These are phyloP conservation scores for Suillus subluteus DNA, from an alignment of 768 basidiomycete species.

Conservation along the genomic window DNA sequence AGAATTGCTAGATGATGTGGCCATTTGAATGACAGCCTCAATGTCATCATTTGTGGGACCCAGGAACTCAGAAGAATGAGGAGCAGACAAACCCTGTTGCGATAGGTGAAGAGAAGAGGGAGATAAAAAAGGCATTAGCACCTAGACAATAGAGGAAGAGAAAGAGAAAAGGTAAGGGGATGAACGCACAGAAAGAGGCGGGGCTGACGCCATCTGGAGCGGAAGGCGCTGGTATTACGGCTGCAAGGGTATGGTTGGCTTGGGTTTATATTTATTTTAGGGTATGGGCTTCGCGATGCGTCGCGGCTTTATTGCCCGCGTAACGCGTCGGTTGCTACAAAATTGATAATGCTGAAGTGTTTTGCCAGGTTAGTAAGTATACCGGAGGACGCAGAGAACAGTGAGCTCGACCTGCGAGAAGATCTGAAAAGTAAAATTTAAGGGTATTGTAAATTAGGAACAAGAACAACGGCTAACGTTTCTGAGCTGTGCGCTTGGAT, in stretches of 20 bases:
- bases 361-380: background rate
- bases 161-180: slow-evolving; percentile 2
- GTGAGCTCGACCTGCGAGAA: slow-evolving; percentile 15
- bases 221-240: slow-evolving; percentile 9
- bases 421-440: background rate
- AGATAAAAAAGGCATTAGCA: slow-evolving; percentile 4
- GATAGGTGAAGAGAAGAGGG: background rate
- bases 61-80: slow-evolving; percentile 14
- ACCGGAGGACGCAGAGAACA: background rate
- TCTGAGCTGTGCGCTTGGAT: slow-evolving; percentile 5
- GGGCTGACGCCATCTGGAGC: slow-evolving; percentile 22
- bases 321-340: slow-evolving; percentile 5
- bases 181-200: slow-evolving; percentile 14
- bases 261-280: slow-evolving; percentile 11
- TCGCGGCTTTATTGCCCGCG: slow-evolving; percentile 1
- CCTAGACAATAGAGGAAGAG: too few relatives aligned
- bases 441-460: slow-evolving; percentile 9
- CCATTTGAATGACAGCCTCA: slow-evolving; percentile 89
- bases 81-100: slow-evolving; percentile 18
- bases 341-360: slow-evolving; percentile 7
- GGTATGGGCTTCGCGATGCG: slow-evolving; percentile 11
- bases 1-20: slow-evolving; percentile 70
- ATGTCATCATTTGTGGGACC: slow-evolving; percentile 80
- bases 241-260: slow-evolving; percentile 9
- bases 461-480: slow-evolving; percentile 1